Conservation (phyloP, 768 basidiomycete genomes). For the Boletus coccyginus region DNA sequence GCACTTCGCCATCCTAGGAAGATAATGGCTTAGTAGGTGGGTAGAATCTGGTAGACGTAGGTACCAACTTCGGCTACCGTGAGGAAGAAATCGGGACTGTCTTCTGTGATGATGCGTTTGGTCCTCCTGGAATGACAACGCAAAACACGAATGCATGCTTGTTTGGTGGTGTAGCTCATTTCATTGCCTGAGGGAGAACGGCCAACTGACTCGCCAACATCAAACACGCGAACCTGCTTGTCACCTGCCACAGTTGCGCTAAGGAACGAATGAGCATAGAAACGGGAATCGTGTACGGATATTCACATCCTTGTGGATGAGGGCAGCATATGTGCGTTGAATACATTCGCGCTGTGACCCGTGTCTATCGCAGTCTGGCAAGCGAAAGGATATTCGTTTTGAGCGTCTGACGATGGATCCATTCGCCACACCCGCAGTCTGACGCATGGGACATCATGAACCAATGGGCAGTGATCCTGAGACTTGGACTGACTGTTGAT, state of each 20-base stretch:
- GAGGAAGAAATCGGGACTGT: slow-evolving; percentile 72
- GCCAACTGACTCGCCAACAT: slow-evolving; percentile 48
- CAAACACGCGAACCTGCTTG: slow-evolving; percentile 73
- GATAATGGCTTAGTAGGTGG: slow-evolving; percentile 13
- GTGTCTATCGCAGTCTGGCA: slow-evolving; percentile 71
- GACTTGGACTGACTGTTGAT: slow-evolving; percentile 53
- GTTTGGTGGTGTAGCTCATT: slow-evolving; percentile 42
- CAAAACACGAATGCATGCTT: slow-evolving; percentile 53
- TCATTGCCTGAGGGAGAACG: slow-evolving; percentile 41
- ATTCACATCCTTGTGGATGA: slow-evolving; percentile 74
- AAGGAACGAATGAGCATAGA: slow-evolving; percentile 7
- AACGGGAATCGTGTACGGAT: slow-evolving; percentile 5
- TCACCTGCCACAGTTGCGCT: slow-evolving; percentile 79
- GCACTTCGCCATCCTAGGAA: slow-evolving; percentile 76
- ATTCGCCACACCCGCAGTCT: slow-evolving; percentile 81
- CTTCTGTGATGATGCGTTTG: slow-evolving; percentile 78
- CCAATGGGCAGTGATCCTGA: neutral
- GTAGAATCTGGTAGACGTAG: neutral
- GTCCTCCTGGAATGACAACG: slow-evolving; percentile 71
- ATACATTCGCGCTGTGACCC: slow-evolving; percentile 82
- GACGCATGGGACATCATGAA: slow-evolving; percentile 1
- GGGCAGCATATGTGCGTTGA: slow-evolving; percentile 79
- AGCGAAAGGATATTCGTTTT: slow-evolving; percentile 57
- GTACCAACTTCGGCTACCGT: slow-evolving; percentile 71
- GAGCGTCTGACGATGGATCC: slow-evolving; percentile 38